A percentile compares a stretch with the other conserved stretches of the same genome.
phyloP scores from a whole-genome alignment of 2,329 filamentous ascomycete species.

The Sclerotinia glacialis region DNA sequence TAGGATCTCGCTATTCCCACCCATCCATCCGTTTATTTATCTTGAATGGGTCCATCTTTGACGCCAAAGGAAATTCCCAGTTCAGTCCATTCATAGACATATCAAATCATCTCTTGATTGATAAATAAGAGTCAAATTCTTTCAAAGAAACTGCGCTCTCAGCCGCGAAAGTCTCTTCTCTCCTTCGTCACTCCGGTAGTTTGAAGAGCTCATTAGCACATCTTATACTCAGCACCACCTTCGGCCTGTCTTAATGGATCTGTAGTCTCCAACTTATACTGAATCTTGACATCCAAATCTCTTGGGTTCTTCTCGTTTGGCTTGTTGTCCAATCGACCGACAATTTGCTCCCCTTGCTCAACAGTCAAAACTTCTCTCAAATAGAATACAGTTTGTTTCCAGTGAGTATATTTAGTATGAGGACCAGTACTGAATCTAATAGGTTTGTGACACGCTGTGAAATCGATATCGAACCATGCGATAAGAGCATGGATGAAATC shows the following conservation, averaged over 20 bases:
- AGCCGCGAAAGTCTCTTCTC: slow-evolving; percentile 37
- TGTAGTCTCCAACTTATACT: slow-evolving; percentile 75
- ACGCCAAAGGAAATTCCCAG: slow-evolving; percentile 14
- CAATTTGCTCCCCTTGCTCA: slow-evolving; percentile 77
- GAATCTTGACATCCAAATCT: slow-evolving; percentile 86
- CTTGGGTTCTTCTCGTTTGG: slow-evolving; percentile 93
- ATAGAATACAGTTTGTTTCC: slow-evolving; percentile 99
- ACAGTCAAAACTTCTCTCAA: slow-evolving; percentile 90
- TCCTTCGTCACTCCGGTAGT: background rate
- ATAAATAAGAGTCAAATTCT: slow-evolving; percentile 9
- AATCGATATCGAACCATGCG: slow-evolving; percentile 99
- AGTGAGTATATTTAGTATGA: slow-evolving; percentile 99
- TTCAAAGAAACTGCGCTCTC: slow-evolving; percentile 38
- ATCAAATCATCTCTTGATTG: slow-evolving; percentile 5
- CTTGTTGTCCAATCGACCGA: slow-evolving; percentile 72
- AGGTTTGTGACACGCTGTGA: slow-evolving; percentile 96
- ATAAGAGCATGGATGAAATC: slow-evolving; percentile 97
- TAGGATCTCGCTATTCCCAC: slow-evolving; percentile 10
- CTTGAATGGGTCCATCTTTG: slow-evolving; percentile 13
- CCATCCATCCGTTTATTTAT: slow-evolving; percentile 11
- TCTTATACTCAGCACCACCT: slow-evolving; percentile 77
- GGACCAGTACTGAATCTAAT: slow-evolving; percentile 96
- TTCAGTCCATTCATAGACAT: slow-evolving; percentile 10
- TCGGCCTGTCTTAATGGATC: slow-evolving; percentile 67
- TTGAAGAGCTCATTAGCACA: slow-evolving; percentile 51